Percentiles rank a stretch among this genome's conserved stretches.
Evolutionary conservation across 805 yeast genomes (phyloP).

Genomic region (Pichia gijzeniarum): DNA sequence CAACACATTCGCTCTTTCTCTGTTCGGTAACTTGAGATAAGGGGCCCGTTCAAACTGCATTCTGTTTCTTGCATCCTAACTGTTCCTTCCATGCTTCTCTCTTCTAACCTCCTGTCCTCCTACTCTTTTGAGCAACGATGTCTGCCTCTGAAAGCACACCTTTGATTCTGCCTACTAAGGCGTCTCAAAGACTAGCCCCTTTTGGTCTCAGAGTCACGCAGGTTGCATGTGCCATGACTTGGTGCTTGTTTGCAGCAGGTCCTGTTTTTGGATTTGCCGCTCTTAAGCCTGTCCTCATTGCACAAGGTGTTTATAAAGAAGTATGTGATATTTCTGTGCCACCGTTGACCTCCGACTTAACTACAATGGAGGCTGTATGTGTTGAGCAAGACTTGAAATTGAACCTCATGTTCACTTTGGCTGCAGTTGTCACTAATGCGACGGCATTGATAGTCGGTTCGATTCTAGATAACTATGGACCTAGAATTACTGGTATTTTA

Average conservation of each 20-base stretch:
- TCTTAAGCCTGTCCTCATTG: slow-evolving; percentile 70
- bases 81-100: neutral
- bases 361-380: slow-evolving; percentile 35
- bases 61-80: no score
- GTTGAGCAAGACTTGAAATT: slow-evolving; percentile 74
- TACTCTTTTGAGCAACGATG: slow-evolving; percentile 2
- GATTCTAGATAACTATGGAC: slow-evolving; percentile 74
- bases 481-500: slow-evolving; percentile 66
- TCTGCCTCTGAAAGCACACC: slow-evolving; percentile 23
- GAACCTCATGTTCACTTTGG: slow-evolving; percentile 76
- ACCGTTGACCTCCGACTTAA: neutral
- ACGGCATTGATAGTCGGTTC: slow-evolving; percentile 79
- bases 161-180: slow-evolving; percentile 12
- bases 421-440: slow-evolving; percentile 82
- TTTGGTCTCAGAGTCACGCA: slow-evolving; percentile 39
- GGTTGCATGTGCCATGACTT: slow-evolving; percentile 63
- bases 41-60: no score
- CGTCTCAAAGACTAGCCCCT: slow-evolving; percentile 19
- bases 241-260: slow-evolving; percentile 93
- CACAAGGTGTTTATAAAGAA: slow-evolving; percentile 69
- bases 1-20: neutral
- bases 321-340: slow-evolving; percentile 37
- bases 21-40: no score
- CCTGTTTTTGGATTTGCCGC: slow-evolving; percentile 96
- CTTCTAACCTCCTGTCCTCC: neutral